Conservation (phyloP, 768 basidiomycete species). For the Mrakia hoshinonis region DNA sequence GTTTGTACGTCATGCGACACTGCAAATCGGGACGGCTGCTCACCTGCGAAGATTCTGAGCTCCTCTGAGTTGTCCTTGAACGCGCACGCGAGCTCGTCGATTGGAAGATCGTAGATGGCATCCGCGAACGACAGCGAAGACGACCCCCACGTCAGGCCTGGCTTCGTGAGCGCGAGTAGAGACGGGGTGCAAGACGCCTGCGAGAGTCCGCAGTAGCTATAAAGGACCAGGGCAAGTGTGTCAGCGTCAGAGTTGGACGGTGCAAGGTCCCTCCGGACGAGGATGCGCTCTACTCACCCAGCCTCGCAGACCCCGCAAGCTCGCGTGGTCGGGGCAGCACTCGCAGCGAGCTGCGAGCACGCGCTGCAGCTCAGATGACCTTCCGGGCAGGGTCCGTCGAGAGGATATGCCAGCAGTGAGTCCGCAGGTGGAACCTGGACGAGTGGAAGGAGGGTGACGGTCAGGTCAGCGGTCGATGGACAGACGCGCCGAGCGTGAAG, state of each 20-base stretch:
- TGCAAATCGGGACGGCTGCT: background rate
- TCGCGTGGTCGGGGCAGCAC: constrained; percentile 9
- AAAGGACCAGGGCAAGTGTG: no score
- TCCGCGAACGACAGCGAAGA: background rate
- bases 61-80: constrained; percentile 26
- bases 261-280: no score
- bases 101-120: constrained; percentile 11
- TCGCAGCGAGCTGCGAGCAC: constrained; percentile 10
- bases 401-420: constrained; percentile 5
- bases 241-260: no score
- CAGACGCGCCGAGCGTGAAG: no score
- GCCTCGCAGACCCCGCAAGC: constrained; percentile 19
- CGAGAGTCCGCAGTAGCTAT: constrained; percentile 7
- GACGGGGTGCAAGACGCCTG: constrained; percentile 4
- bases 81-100: constrained; percentile 25
- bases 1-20: no score
- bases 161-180: background rate
- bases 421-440: background rate
- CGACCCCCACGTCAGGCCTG: constrained; percentile 1
- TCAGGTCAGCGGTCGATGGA: background rate
- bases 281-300: background rate
- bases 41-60: constrained; percentile 21
- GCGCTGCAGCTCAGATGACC: constrained; percentile 22
- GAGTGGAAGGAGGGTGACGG: background rate
- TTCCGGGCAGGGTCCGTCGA: constrained; percentile 26